Evolutionary conservation across 2,329 filamentous ascomycete species (phyloP).

Genomic region (Dichotomopilus funicola): DNA sequence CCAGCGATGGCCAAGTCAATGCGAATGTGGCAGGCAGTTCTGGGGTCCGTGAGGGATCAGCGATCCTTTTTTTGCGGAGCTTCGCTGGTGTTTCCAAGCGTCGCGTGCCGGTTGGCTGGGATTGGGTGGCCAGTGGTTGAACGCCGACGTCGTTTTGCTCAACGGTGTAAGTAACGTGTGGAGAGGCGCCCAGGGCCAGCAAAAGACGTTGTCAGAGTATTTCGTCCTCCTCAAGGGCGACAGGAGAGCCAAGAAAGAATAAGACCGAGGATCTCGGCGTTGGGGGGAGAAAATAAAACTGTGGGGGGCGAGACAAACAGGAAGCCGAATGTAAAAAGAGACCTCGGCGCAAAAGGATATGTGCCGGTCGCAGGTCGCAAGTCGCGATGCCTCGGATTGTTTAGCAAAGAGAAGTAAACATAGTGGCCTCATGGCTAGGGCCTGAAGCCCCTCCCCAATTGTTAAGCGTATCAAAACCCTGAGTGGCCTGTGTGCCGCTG

Average conservation of each 20-base stretch:
- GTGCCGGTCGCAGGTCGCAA: conserved; percentile 10
- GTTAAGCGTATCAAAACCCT: too few species aligned
- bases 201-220: too few species aligned
- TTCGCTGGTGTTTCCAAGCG: not conserved
- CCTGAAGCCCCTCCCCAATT: too few species aligned
- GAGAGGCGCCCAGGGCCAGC: not conserved
- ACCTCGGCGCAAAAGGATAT: conserved; percentile 3
- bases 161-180: not conserved
- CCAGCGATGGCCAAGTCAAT: not conserved
- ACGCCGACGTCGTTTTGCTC: not conserved
- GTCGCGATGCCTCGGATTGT: conserved; percentile 6
- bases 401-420: not conserved
- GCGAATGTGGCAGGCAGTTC: not conserved
- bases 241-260: too few species aligned
- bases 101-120: conserved; percentile 7
- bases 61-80: conserved; percentile 6
- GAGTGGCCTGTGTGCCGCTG: too few species aligned
- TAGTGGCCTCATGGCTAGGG: not conserved
- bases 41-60: not conserved
- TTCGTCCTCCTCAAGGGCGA: too few species aligned
- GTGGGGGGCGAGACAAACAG: not conserved
- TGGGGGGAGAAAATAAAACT: not conserved
- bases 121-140: not conserved
- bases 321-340: not conserved
- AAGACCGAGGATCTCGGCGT: too few species aligned